phyloP scores from a whole-genome alignment of 805 yeast genomes.

The Candida chilensis region DNA sequence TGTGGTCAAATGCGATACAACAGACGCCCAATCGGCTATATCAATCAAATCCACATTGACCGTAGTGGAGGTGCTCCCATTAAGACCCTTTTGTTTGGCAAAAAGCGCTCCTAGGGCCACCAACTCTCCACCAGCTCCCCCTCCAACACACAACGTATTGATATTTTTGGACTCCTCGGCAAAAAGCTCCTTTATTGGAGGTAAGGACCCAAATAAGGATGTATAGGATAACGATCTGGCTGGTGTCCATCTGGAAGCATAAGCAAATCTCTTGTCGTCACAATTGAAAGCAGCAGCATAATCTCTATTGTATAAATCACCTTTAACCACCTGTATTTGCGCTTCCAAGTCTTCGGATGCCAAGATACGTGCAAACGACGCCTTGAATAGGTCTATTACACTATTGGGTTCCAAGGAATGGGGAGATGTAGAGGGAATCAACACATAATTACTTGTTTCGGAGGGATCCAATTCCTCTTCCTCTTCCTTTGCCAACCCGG shows the following conservation, averaged over 20 bases:
- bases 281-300: conserved; percentile 61
- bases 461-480: conserved; percentile 1
- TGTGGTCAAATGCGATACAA: conserved; percentile 33
- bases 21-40: conserved; percentile 67
- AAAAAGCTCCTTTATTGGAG: conserved; percentile 26
- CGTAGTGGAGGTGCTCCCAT: conserved; percentile 18
- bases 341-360: conserved; percentile 23
- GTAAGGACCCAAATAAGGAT: conserved; percentile 49
- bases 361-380: conserved; percentile 19
- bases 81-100: conserved; percentile 23
- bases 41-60: conserved; percentile 54
- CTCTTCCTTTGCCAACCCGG: conserved; percentile 1
- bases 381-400: conserved; percentile 25
- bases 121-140: conserved; percentile 85
- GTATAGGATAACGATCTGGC: conserved; percentile 70
- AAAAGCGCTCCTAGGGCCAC: conserved; percentile 56
- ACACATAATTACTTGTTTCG: conserved; percentile 6
- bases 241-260: conserved; percentile 81
- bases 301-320: conserved; percentile 60
- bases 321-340: conserved; percentile 61
- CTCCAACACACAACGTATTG: conserved; percentile 63
- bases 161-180: conserved; percentile 7
- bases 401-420: conserved; percentile 20
- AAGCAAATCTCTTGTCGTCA: conserved; percentile 61
- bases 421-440: conserved; percentile 23